phyloP scores from a whole-genome alignment of 306 rosid genomes.

The Rosa lucieae region DNA sequence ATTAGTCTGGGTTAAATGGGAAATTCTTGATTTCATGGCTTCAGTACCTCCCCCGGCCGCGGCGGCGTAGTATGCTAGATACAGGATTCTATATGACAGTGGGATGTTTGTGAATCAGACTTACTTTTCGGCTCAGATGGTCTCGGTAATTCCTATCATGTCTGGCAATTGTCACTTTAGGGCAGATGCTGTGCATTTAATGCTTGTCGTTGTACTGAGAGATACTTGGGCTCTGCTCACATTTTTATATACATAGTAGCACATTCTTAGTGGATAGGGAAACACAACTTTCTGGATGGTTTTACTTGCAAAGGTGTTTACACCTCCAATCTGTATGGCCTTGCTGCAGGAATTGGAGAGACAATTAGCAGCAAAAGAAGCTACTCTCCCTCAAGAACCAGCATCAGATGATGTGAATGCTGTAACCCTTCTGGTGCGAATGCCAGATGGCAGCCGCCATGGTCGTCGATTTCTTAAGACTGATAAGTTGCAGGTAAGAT shows the following conservation, averaged over 20 bases:
- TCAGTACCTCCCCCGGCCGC: too few relatives aligned
- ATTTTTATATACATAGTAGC: conserved; percentile 10
- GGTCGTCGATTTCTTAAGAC: conserved; percentile 92
- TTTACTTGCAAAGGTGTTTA: conserved; percentile 21
- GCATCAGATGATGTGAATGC: conserved; percentile 66
- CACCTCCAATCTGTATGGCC: conserved; percentile 25
- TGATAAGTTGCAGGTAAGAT: conserved; percentile 74
- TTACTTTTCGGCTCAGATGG: neutral
- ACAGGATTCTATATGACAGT: neutral
- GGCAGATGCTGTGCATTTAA: neutral
- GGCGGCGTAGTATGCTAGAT: neutral
- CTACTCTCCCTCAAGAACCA: conserved; percentile 78
- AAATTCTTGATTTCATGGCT: neutral
- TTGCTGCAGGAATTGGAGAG: conserved; percentile 76
- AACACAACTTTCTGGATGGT: neutral
- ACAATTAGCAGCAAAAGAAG: conserved; percentile 73
- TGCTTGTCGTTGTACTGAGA: neutral
- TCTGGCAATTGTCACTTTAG: neutral
- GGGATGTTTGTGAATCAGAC: neutral
- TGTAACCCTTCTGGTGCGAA: conserved; percentile 72
- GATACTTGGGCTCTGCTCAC: conserved; percentile 12
- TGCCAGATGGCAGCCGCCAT: conserved; percentile 95
- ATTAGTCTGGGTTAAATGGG: neutral
- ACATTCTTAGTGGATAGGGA: conserved; percentile 4
- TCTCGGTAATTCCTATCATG: neutral